Evolutionary conservation across 1,139 yeast genomes (phyloP).

Genomic region (Kodamaea ohmeri): DNA sequence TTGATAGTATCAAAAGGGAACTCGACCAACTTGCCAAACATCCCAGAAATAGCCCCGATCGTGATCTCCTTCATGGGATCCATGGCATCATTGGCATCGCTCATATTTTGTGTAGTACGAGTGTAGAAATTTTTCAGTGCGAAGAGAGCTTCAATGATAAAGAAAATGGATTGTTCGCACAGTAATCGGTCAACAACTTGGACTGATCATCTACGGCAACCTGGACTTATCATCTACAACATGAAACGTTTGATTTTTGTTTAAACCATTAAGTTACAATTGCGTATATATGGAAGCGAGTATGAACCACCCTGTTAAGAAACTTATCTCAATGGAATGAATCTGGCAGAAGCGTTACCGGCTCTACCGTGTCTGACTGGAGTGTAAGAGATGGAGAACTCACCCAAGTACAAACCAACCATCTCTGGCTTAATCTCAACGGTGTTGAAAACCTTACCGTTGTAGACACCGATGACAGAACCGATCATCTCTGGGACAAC

Average conservation of each 20-base stretch:
- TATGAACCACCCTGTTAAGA: constrained; percentile 6
- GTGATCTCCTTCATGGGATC: constrained; percentile 38
- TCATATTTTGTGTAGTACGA: constrained; percentile 1
- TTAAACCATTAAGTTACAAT: constrained; percentile 14
- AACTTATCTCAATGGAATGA: constrained; percentile 62
- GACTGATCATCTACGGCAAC: too few species aligned
- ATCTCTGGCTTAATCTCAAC: constrained; percentile 99
- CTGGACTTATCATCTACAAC: not conserved
- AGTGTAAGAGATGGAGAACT: constrained; percentile 98
- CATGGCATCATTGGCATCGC: constrained; percentile 5
- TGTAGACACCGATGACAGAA: constrained; percentile 97
- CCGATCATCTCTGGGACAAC: constrained; percentile 99
- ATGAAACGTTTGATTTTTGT: constrained; percentile 7
- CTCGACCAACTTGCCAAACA: constrained; percentile 79
- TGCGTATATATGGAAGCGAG: constrained; percentile 9
- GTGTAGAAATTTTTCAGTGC: constrained; percentile 1
- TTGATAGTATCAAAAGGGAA: constrained; percentile 92
- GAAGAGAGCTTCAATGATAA: constrained; percentile 1
- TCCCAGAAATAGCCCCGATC: constrained; percentile 65
- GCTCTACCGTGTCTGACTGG: constrained; percentile 99
- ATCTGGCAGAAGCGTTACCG: constrained; percentile 88
- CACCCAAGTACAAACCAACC: constrained; percentile 99
- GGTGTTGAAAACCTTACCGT: constrained; percentile 99
- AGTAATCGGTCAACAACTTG: too few species aligned
- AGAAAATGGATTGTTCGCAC: too few species aligned